A percentile compares a stretch with the other conserved stretches of the same genome.
Evolutionary conservation across 306 rosid species (phyloP).

Genomic region (Trifolium dubium): DNA sequence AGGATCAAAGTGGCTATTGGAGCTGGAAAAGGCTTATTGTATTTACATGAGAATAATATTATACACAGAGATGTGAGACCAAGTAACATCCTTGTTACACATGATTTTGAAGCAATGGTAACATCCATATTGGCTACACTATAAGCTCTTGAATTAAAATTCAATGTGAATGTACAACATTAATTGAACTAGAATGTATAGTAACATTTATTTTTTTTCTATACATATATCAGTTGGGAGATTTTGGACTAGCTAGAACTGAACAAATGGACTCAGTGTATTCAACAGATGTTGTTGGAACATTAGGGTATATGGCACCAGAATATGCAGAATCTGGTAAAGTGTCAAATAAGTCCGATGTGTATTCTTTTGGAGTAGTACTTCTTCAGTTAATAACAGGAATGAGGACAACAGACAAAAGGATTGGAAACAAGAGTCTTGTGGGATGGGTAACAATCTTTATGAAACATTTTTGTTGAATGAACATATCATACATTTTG

Average conservation of each 20-base stretch:
- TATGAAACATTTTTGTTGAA: conserved; percentile 8
- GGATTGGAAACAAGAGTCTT: conserved; percentile 66
- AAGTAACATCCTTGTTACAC: conserved; percentile 79
- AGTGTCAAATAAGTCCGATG: conserved; percentile 80
- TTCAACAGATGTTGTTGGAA: conserved; percentile 63
- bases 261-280: conserved; percentile 46
- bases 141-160: too few species aligned
- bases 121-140: background rate
- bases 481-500: background rate
- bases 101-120: conserved; percentile 74
- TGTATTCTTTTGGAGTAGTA: conserved; percentile 79
- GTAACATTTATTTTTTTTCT: conserved; percentile 14
- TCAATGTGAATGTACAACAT: background rate
- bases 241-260: conserved; percentile 78
- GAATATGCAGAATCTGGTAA: conserved; percentile 82
- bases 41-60: conserved; percentile 67
- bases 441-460: conserved; percentile 79
- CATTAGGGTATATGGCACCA: conserved; percentile 82
- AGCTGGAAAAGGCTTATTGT: conserved; percentile 69
- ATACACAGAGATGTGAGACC: conserved; percentile 86
- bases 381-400: conserved; percentile 80
- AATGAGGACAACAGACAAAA: conserved; percentile 65
- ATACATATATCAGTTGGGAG: conserved; percentile 65
- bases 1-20: conserved; percentile 77
- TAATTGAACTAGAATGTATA: background rate